Evolutionary conservation across 352 stramenopile species (phyloP).

Genomic region (Phytophthora ramorum): DNA sequence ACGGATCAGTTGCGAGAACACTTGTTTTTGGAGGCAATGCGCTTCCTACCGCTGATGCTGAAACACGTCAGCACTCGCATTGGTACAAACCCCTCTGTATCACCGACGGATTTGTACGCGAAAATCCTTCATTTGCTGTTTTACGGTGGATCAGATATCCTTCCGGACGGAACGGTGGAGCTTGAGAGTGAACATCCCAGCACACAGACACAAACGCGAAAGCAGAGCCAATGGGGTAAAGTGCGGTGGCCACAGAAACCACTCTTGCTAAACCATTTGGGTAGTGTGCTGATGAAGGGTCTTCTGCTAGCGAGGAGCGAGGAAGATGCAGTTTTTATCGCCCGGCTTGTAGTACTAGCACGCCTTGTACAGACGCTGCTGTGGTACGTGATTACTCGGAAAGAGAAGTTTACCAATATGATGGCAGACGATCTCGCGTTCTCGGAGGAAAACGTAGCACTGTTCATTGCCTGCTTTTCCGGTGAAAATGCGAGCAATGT

Average conservation of each 20-base stretch:
- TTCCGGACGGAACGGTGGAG: slow-evolving; percentile 67
- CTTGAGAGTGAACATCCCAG: slow-evolving; percentile 80
- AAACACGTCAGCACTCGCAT: slow-evolving; percentile 51
- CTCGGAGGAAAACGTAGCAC: slow-evolving; percentile 60
- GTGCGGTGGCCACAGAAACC: slow-evolving; percentile 81
- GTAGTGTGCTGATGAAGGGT: slow-evolving; percentile 76
- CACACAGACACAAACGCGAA: slow-evolving; percentile 88
- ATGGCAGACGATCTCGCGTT: slow-evolving; percentile 67
- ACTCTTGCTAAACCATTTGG: slow-evolving; percentile 75
- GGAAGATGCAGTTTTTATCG: slow-evolving; percentile 66
- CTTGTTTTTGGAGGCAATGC: slow-evolving; percentile 74
- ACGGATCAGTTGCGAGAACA: slow-evolving; percentile 73
- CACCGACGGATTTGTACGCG: slow-evolving; percentile 30
- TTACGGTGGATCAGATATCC: slow-evolving; percentile 78
- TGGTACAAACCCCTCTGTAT: slow-evolving; percentile 31
- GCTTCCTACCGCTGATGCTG: slow-evolving; percentile 78
- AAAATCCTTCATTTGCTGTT: slow-evolving; percentile 73
- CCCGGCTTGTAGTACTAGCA: slow-evolving; percentile 70
- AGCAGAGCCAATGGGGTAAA: slow-evolving; percentile 87
- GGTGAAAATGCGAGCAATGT: slow-evolving; percentile 18
- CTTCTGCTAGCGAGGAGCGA: slow-evolving; percentile 65
- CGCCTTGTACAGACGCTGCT: slow-evolving; percentile 79
- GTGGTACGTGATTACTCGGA: slow-evolving; percentile 74
- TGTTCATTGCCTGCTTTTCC: slow-evolving; percentile 62
- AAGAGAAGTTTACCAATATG: slow-evolving; percentile 61